Evolutionary conservation across 441 rosid species (phyloP), one percentile per base, ranked within the genome.

Genomic region (Euphorbia schlechtendalii): DNA sequence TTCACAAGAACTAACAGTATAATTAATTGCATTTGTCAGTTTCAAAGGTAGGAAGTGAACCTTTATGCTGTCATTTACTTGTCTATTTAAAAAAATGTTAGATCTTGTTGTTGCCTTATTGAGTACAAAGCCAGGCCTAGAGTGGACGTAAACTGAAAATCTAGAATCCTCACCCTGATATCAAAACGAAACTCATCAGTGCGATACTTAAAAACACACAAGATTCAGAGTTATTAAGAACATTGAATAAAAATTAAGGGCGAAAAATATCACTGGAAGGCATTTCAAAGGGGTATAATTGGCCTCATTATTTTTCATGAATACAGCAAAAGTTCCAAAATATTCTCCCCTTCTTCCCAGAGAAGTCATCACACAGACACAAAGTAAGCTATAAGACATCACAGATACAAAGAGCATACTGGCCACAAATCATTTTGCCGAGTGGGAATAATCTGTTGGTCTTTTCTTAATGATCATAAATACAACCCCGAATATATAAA

Each of bases 41-140:
- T 36, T 34, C 3, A 48, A 59, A 21, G 53, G 38, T 46, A 67
- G 49, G 61, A 78, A 52, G 13, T 15, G 32, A 51, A 90, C 99
- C 99, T 90, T 86, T 73, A 89, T 75, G 60, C 99, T 94, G 53
- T 89, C 89, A 74, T 85, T 94, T 73, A 94, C 83, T 82, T 94
- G 98, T 24, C 96, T 91, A 66, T 80, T 66, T 57, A 87, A 67
- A 73, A 94, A 94, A 78, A 78, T 77, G 52, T 65, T 69, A 2
- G 96, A 94, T 76, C 89, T 84, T 21, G 96, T 87, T 8, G 92
- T 94, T 64, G 82, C 96, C 81, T 86, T 84, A 67, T 77, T 90
- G 64, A 94, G 78, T 38, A 87, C 24, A 76, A 94, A 94, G 49
- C 99, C 96, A 59, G 98, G 99, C 83, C 99, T 85, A 51, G 99